Evolutionary conservation across 2,329 filamentous ascomycete genomes (phyloP).

Genomic region (Cadophora gregata): DNA sequence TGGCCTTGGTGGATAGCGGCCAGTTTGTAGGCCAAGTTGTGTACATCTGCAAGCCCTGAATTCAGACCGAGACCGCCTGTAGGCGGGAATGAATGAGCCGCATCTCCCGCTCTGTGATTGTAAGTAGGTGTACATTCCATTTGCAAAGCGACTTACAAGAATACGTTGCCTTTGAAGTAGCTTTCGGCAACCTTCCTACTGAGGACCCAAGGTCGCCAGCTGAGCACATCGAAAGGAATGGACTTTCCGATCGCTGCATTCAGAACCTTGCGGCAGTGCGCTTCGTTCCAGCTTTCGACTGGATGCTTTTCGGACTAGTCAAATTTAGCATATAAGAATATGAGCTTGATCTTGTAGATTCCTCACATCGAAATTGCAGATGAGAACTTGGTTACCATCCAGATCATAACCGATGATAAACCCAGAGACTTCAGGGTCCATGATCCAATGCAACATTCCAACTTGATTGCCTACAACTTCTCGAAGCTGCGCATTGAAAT

Average conservation of each 20-base stretch:
- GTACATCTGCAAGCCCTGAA: not conserved
- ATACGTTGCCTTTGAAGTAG: conserved; percentile 44
- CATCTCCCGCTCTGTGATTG: not conserved
- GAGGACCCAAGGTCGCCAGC: conserved; percentile 50
- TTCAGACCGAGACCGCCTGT: not conserved
- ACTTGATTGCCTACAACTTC: conserved; percentile 47
- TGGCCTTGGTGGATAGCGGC: conserved; percentile 45
- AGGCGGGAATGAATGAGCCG: not conserved
- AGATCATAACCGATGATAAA: not conserved
- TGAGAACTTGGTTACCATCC: not conserved
- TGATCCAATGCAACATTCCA: conserved; percentile 54
- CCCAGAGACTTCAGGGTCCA: conserved; percentile 50
- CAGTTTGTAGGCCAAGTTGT: conserved; percentile 49
- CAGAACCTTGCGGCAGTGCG: not conserved
- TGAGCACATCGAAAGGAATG: conserved; percentile 48
- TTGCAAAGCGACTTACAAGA: not conserved
- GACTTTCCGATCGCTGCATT: conserved; percentile 26
- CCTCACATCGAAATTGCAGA: not conserved
- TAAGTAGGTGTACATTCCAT: not conserved
- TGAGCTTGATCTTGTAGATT: not conserved
- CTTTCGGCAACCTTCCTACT: conserved; percentile 50
- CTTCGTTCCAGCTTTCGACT: not conserved
- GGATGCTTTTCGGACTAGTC: not conserved
- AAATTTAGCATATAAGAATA: not conserved
- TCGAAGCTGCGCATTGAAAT: conserved; percentile 50